Percentiles rank a stretch among this genome's conserved stretches.
Evolutionary conservation across 2,329 filamentous ascomycete species (phyloP).

Genomic region (Westerdykella ornata): DNA sequence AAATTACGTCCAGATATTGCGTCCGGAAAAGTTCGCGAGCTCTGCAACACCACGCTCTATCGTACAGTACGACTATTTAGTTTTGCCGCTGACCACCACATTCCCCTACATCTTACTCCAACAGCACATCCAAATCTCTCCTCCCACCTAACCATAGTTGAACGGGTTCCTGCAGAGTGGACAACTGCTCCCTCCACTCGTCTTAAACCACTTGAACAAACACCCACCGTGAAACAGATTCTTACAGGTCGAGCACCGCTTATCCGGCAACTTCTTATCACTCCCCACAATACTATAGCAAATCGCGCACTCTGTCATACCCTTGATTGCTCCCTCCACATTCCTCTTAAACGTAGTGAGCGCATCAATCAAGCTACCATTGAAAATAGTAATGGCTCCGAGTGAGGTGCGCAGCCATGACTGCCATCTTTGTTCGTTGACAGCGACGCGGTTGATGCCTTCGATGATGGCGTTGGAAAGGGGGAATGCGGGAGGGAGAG

Average conservation of each 20-base stretch:
- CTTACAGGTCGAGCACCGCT: slow-evolving; percentile 85
- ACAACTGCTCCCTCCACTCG: slow-evolving; percentile 83
- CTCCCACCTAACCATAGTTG: slow-evolving; percentile 45
- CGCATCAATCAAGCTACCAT: slow-evolving; percentile 81
- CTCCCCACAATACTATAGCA: slow-evolving; percentile 91
- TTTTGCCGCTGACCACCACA: too few relatives aligned
- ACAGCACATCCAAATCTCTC: background rate
- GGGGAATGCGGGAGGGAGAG: slow-evolving; percentile 74
- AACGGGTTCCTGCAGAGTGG: slow-evolving; percentile 90
- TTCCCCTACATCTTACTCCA: background rate
- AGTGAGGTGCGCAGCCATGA: slow-evolving; percentile 83
- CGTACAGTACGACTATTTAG: too few relatives aligned
- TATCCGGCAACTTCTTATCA: slow-evolving; percentile 85
- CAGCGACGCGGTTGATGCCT: slow-evolving; percentile 74
- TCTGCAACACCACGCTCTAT: too few relatives aligned
- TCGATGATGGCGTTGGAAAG: slow-evolving; percentile 70
- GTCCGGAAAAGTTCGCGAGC: too few relatives aligned
- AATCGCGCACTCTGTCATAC: slow-evolving; percentile 91
- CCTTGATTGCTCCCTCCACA: slow-evolving; percentile 79
- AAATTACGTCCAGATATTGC: too few relatives aligned
- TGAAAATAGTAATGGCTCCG: slow-evolving; percentile 89
- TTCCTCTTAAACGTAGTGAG: slow-evolving; percentile 80
- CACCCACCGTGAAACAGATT: slow-evolving; percentile 87
- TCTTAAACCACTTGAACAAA: slow-evolving; percentile 96
- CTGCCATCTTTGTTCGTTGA: slow-evolving; percentile 88